These are phyloP conservation scores for Trametes gibbosa DNA, from an alignment of 768 basidiomycete species.

Conservation along the genomic window DNA sequence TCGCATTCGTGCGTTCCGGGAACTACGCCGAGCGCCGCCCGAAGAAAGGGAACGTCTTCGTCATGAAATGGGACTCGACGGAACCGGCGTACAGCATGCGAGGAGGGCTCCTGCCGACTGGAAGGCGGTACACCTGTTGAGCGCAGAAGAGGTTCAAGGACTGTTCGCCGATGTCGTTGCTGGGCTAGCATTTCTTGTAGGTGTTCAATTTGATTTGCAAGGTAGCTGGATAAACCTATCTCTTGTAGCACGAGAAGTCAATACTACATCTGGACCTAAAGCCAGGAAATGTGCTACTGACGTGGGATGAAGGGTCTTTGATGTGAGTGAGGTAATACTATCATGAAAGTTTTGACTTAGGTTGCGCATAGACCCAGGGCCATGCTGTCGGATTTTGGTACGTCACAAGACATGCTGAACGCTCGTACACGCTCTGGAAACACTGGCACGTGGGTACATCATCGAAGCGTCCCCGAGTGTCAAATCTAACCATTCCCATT, in stretches of 20 bases:
- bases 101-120: conserved; percentile 32
- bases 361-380: conserved; percentile 67
- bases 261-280: conserved; percentile 94
- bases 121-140: conserved; percentile 81
- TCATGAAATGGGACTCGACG: conserved; percentile 43
- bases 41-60: conserved; percentile 62
- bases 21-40: conserved; percentile 61
- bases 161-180: conserved; percentile 82
- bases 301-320: conserved; percentile 83
- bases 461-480: too few species aligned
- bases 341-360: background rate
- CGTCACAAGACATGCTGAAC: conserved; percentile 86
- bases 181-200: conserved; percentile 84
- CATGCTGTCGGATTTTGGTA: conserved; percentile 95
- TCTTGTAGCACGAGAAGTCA: conserved; percentile 66
- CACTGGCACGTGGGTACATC: conserved; percentile 79
- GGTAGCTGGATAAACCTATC: background rate
- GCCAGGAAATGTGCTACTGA: conserved; percentile 89
- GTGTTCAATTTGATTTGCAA: background rate
- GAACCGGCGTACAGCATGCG: background rate
- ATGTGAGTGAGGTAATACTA: conserved; percentile 49
- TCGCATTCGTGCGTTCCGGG: conserved; percentile 74
- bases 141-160: conserved; percentile 78
- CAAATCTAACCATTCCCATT: background rate
- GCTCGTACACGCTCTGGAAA: conserved; percentile 79